Evolutionary conservation across 345 rosid genomes (phyloP).

Genomic region (Lumnitzera racemosa): DNA sequence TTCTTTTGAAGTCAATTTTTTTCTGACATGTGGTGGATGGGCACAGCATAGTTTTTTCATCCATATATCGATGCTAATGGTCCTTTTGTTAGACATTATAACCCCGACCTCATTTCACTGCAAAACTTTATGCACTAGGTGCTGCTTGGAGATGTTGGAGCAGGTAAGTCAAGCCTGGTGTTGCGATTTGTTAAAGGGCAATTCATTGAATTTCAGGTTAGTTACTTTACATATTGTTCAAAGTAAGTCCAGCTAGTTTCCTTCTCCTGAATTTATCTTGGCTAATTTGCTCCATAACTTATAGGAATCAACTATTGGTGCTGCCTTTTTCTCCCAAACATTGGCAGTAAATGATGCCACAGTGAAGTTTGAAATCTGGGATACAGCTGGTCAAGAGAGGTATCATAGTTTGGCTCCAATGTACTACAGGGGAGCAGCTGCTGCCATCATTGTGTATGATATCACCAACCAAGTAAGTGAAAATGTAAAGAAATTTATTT

Average conservation of each 20-base stretch:
- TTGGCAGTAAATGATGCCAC: conserved; percentile 90
- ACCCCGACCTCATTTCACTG: neutral
- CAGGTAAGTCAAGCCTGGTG: conserved; percentile 91
- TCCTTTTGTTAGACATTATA: neutral
- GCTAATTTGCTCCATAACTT: conserved; percentile 8
- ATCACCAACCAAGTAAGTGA: conserved; percentile 66
- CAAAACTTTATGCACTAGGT: conserved; percentile 46
- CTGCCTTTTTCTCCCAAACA: conserved; percentile 95
- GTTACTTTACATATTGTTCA: neutral
- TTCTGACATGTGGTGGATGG: too few relatives aligned
- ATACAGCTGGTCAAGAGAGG: conserved; percentile 97
- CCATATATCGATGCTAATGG: neutral
- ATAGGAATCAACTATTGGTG: conserved; percentile 97
- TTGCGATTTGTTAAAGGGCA: conserved; percentile 88
- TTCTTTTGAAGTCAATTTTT: neutral
- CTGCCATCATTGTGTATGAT: conserved; percentile 86
- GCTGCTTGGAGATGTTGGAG: conserved; percentile 93
- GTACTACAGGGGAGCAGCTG: conserved; percentile 98
- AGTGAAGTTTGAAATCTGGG: conserved; percentile 98
- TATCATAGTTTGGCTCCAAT: conserved; percentile 98
- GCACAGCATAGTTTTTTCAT: neutral
- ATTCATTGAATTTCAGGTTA: conserved; percentile 86
- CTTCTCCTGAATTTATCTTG: too few relatives aligned
- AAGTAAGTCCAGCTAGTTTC: too few relatives aligned
- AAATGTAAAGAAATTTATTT: conserved; percentile 3